Percentiles rank a stretch among this genome's conserved stretches.
These are phyloP conservation scores for Arbutus unedo DNA, from an alignment of 148 eudicot species.

Conservation along the genomic window DNA sequence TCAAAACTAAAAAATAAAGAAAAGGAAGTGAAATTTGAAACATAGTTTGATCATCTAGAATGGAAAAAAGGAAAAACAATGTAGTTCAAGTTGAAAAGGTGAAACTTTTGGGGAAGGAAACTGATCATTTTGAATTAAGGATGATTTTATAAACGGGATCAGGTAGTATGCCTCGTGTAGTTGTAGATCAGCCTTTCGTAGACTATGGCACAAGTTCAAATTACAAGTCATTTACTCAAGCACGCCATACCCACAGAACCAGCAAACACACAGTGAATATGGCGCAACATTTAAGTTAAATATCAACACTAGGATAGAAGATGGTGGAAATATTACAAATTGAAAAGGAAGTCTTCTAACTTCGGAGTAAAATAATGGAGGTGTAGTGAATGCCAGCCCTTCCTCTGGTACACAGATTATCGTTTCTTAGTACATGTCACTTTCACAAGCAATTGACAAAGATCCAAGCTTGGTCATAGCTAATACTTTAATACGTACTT, in stretches of 20 bases:
- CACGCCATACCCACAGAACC: not conserved
- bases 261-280: not conserved
- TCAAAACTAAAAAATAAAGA: not conserved
- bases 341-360: not conserved
- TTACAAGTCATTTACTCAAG: conserved; percentile 4
- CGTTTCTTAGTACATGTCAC: not conserved
- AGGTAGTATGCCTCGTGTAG: not conserved
- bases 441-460: not conserved
- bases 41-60: not conserved
- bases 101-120: not conserved
- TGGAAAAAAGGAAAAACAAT: not conserved
- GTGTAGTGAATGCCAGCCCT: not conserved
- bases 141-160: not conserved
- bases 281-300: not conserved
- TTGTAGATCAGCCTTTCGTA: not conserved
- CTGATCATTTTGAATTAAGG: not conserved
- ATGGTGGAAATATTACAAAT: not conserved
- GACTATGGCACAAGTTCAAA: not conserved
- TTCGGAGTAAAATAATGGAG: not conserved
- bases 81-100: conserved; percentile 9
- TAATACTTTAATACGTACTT: not conserved
- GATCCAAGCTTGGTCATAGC: not conserved
- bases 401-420: not conserved
- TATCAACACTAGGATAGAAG: not conserved
- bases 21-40: not conserved